phyloP scores from a whole-genome alignment of 768 basidiomycete genomes.

The Tylopilus subfusipes region DNA sequence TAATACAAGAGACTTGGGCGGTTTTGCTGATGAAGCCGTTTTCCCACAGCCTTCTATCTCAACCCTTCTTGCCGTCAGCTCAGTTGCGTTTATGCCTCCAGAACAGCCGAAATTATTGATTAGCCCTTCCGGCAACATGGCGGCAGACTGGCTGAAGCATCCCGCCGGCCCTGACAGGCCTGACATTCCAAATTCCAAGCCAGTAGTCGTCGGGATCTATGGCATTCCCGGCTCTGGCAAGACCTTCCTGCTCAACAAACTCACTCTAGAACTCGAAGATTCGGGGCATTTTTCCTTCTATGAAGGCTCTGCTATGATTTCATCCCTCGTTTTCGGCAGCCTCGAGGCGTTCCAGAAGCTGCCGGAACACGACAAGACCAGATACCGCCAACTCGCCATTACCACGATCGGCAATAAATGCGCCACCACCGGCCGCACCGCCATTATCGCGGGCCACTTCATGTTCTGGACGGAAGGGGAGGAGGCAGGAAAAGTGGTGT shows the following conservation, averaged over 20 bases:
- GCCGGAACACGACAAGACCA: constrained; percentile 12
- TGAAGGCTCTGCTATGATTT: constrained; percentile 13
- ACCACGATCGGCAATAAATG: constrained; percentile 11
- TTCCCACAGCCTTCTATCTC: neutral
- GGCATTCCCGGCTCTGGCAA: constrained; percentile 16
- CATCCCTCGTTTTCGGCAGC: constrained; percentile 11
- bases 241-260: constrained; percentile 13
- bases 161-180: no score
- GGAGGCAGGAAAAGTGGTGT: constrained; percentile 16
- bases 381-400: constrained; percentile 12
- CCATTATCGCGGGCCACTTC: constrained; percentile 13
- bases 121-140: constrained; percentile 6
- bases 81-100: constrained; percentile 5
- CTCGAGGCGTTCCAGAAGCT: constrained; percentile 13
- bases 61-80: neutral
- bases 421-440: constrained; percentile 6
- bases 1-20: no score
- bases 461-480: constrained; percentile 16
- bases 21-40: neutral
- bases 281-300: constrained; percentile 16
- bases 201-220: constrained; percentile 10
- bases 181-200: constrained; percentile 14
- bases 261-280: constrained; percentile 8
- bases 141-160: no score
- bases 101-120: constrained; percentile 10